phyloP scores from a whole-genome alignment of 116 monocot genomes.

The Trichopus zeylanicus region DNA sequence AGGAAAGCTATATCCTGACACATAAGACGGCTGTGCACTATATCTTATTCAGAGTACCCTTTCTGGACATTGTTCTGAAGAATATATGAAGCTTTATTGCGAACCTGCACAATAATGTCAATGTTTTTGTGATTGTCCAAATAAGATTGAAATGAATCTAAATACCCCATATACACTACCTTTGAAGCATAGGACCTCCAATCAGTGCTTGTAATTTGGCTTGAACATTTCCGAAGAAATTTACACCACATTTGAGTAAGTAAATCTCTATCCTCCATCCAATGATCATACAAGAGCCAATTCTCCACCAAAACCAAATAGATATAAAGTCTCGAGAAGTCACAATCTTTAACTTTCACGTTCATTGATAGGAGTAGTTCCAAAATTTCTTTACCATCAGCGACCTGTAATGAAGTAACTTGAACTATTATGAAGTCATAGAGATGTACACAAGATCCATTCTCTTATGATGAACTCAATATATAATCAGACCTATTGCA shows the following conservation, averaged over 20 bases:
- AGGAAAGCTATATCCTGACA: too few species aligned
- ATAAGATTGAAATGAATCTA: neutral
- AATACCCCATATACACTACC: slow-evolving; percentile 23
- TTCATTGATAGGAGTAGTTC: slow-evolving; percentile 33
- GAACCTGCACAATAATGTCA: slow-evolving; percentile 47
- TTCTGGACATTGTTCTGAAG: slow-evolving; percentile 28
- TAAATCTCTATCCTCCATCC: slow-evolving; percentile 24
- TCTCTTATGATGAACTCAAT: too few species aligned
- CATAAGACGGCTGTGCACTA: neutral
- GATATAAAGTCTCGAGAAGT: slow-evolving; percentile 63
- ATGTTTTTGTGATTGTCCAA: neutral
- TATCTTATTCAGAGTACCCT: neutral
- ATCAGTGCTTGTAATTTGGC: slow-evolving; percentile 71
- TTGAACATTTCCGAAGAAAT: slow-evolving; percentile 61
- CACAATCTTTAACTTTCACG: slow-evolving; percentile 63
- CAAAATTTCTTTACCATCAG: slow-evolving; percentile 31
- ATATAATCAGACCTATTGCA: too few species aligned
- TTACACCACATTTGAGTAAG: slow-evolving; percentile 48
- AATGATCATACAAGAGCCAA: slow-evolving; percentile 34
- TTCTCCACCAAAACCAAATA: slow-evolving; percentile 52
- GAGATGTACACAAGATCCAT: neutral
- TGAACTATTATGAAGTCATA: neutral
- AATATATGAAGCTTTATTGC: slow-evolving; percentile 79
- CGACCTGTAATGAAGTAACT: slow-evolving; percentile 25
- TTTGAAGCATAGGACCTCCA: slow-evolving; percentile 90